Evolutionary conservation across 371 early-diverging fungal species (phyloP).

Genomic region (Lichtheimia corymbifera): DNA sequence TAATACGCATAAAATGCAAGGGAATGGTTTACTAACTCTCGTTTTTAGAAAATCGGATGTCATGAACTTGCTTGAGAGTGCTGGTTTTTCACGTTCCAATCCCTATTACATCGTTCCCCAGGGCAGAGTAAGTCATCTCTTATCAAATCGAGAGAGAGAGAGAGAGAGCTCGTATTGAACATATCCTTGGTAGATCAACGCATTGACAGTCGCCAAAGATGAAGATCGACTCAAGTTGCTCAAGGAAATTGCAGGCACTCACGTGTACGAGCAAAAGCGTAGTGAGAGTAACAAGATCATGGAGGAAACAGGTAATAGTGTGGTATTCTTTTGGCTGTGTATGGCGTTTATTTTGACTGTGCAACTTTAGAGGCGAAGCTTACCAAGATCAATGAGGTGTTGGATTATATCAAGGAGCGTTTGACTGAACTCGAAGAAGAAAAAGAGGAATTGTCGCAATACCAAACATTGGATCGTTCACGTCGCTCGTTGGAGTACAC

Average conservation of each 20-base stretch:
- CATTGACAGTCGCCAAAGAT: slow-evolving; percentile 94
- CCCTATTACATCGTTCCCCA: slow-evolving; percentile 99
- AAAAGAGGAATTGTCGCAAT: slow-evolving; percentile 88
- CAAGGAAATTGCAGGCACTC: slow-evolving; percentile 98
- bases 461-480: slow-evolving; percentile 84
- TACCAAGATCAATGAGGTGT: slow-evolving; percentile 86
- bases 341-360: background rate
- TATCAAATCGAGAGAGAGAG: no score
- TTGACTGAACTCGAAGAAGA: slow-evolving; percentile 91
- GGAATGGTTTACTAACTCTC: no score
- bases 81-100: slow-evolving; percentile 97
- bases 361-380: slow-evolving; percentile 75
- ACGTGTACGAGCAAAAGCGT: slow-evolving; percentile 96
- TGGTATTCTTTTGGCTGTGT: background rate
- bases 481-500: slow-evolving; percentile 91
- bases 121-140: slow-evolving; percentile 77
- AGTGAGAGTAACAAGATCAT: slow-evolving; percentile 89
- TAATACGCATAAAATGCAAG: background rate
- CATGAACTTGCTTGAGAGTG: slow-evolving; percentile 92
- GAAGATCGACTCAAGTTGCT: slow-evolving; percentile 88
- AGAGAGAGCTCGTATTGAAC: background rate
- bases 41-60: slow-evolving; percentile 92
- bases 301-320: slow-evolving; percentile 81
- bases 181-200: slow-evolving; percentile 70
- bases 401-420: slow-evolving; percentile 89